Evolutionary conservation across 192 early-diverging fungal genomes (phyloP).

Genomic region (Blastocladiella britannica): DNA sequence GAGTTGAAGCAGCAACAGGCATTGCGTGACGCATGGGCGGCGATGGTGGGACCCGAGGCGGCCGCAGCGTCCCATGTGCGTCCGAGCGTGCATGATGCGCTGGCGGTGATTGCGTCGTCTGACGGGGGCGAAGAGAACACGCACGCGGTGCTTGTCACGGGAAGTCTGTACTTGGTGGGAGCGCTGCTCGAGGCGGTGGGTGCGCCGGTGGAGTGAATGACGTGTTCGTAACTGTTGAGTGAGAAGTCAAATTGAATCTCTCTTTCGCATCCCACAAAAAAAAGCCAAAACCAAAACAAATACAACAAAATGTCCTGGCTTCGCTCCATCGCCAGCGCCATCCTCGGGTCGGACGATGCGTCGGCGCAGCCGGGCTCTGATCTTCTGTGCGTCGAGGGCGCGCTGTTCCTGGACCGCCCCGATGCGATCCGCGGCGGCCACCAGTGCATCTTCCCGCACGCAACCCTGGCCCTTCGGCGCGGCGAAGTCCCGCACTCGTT

Average conservation of each 20-base stretch:
- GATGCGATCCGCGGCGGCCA: background rate
- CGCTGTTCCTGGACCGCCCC: background rate
- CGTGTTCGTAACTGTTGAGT: background rate
- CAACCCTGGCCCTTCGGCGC: background rate
- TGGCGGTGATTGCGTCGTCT: constrained; percentile 24
- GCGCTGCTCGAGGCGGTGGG: constrained; percentile 52
- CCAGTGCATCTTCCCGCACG: background rate
- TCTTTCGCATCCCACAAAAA: too few species aligned
- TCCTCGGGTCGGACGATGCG: background rate
- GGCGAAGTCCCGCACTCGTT: background rate
- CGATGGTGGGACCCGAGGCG: constrained; percentile 4
- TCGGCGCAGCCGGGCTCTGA: background rate
- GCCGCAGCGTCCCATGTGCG: constrained; percentile 1
- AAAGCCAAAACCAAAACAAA: too few species aligned
- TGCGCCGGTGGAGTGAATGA: constrained; percentile 19
- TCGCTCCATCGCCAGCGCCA: background rate
- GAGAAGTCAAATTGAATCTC: too few species aligned
- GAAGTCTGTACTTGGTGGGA: constrained; percentile 82
- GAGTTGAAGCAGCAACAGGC: constrained; percentile 38
- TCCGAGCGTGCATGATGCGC: constrained; percentile 41
- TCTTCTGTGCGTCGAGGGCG: background rate
- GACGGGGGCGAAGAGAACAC: constrained; percentile 8
- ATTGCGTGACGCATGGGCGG: constrained; percentile 32
- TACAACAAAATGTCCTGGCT: background rate
- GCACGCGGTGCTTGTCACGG: constrained; percentile 62